phyloP scores from a whole-genome alignment of 139 green algal genomes.

The Coelastrella sp. region DNA sequence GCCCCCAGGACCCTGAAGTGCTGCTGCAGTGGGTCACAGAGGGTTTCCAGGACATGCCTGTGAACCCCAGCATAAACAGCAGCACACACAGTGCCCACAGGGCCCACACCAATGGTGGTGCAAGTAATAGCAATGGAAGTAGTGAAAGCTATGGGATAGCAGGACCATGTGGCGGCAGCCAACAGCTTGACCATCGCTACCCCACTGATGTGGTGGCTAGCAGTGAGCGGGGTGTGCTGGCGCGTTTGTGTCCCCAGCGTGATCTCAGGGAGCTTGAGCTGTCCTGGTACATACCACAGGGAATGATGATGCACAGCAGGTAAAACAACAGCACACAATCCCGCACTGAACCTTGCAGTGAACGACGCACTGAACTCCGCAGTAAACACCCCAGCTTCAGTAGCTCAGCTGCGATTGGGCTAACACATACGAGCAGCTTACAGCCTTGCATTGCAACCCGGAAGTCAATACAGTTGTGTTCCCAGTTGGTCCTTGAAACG shows the following conservation, averaged over 20 bases:
- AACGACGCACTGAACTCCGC: too few species aligned
- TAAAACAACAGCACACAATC: conserved; percentile 1
- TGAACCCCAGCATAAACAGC: background rate
- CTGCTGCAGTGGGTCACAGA: conserved; percentile 46
- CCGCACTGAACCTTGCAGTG: too few species aligned
- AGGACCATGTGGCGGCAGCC: background rate
- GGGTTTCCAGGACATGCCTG: conserved; percentile 52
- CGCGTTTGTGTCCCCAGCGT: conserved; percentile 53
- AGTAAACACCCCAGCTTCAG: too few species aligned
- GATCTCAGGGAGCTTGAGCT: conserved; percentile 69
- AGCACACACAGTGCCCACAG: too few species aligned
- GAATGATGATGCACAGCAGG: conserved; percentile 51
- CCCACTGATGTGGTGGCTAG: conserved; percentile 5
- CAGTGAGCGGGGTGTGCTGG: conserved; percentile 9
- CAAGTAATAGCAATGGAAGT: too few species aligned
- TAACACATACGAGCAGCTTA: too few species aligned
- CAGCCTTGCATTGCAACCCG: too few species aligned
- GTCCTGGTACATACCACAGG: conserved; percentile 61
- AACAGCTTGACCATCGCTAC: background rate
- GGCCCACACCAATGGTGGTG: too few species aligned
- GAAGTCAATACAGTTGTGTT: too few species aligned
- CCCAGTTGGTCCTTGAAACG: too few species aligned
- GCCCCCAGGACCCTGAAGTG: conserved; percentile 51
- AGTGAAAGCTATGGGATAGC: too few species aligned
- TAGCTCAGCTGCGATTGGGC: too few species aligned